Conservation (phyloP, 306 rosid species). For the Arachis hypogaea region DNA sequence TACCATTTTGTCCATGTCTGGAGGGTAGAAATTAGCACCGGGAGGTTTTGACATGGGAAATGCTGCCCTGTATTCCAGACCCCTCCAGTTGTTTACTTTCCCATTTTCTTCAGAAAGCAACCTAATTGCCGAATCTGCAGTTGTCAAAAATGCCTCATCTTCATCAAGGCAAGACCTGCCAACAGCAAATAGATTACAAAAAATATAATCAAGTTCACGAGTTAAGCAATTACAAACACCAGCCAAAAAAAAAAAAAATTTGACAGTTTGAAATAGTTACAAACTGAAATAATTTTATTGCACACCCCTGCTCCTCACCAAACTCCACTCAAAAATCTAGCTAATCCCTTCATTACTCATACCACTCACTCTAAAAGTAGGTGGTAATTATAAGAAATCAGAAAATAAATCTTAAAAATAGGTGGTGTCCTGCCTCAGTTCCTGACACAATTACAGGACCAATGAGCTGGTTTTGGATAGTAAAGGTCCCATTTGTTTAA, state of each 20-base stretch:
- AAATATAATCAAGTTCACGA: not conserved
- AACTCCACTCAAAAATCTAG: not conserved
- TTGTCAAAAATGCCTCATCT: conserved; percentile 81
- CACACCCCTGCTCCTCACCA: not conserved
- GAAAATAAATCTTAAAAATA: too few relatives aligned
- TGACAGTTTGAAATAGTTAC: too few relatives aligned
- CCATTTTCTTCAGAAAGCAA: conserved; percentile 71
- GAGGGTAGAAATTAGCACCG: conserved; percentile 95
- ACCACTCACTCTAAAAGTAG: not conserved
- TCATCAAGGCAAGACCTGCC: conserved; percentile 87
- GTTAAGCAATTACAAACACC: too few relatives aligned
- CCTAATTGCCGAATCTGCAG: conserved; percentile 85
- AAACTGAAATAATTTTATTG: too few relatives aligned
- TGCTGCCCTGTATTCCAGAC: conserved; percentile 83
- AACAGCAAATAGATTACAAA: conserved; percentile 36
- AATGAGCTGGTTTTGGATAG: not conserved
- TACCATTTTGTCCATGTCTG: conserved; percentile 96
- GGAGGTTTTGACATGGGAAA: conserved; percentile 79
- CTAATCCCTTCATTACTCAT: not conserved
- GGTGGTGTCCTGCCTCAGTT: not conserved
- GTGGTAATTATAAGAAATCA: too few relatives aligned
- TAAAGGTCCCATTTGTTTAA: not conserved
- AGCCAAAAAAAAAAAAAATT: too few relatives aligned
- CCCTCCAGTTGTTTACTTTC: conserved; percentile 73
- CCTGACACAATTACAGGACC: not conserved